Conservation (phyloP, 768 basidiomycete genomes). For the Lanmaoa rubissima region DNA sequence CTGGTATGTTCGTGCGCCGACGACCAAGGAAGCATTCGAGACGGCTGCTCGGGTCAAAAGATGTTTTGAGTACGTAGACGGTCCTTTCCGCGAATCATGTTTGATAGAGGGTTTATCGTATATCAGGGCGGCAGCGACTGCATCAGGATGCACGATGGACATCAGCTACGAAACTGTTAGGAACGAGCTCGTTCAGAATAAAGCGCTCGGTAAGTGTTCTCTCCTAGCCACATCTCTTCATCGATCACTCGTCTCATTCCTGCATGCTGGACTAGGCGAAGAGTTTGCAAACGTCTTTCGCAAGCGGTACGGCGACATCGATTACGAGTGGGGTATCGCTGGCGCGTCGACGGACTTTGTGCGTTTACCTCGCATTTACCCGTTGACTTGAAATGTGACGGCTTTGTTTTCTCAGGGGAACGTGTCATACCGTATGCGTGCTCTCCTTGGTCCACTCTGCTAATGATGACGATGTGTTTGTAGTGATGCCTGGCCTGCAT, state of each 20-base stretch:
- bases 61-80: conserved; percentile 62
- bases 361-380: conserved; percentile 26
- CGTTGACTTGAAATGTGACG: background rate
- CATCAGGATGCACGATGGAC: conserved; percentile 60
- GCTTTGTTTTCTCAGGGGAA: conserved; percentile 35
- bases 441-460: background rate
- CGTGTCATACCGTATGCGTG: conserved; percentile 59
- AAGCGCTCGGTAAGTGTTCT: conserved; percentile 46
- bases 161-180: conserved; percentile 36
- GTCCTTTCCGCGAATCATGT: background rate
- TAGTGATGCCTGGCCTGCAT: conserved; percentile 65
- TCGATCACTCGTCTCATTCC: background rate
- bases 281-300: conserved; percentile 61
- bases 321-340: conserved; percentile 63
- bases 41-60: conserved; percentile 59
- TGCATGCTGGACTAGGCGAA: conserved; percentile 40
- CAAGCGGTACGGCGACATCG: conserved; percentile 58
- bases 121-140: conserved; percentile 59
- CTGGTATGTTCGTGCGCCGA: conserved; percentile 74
- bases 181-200: conserved; percentile 66
- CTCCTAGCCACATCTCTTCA: background rate
- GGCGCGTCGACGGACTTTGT: conserved; percentile 84
- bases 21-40: conserved; percentile 54
- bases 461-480: background rate
- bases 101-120: background rate